A percentile compares a stretch with the other conserved stretches of the same genome.
Evolutionary conservation across 441 rosid genomes (phyloP).

Genomic region (Theobroma grandiflorum): DNA sequence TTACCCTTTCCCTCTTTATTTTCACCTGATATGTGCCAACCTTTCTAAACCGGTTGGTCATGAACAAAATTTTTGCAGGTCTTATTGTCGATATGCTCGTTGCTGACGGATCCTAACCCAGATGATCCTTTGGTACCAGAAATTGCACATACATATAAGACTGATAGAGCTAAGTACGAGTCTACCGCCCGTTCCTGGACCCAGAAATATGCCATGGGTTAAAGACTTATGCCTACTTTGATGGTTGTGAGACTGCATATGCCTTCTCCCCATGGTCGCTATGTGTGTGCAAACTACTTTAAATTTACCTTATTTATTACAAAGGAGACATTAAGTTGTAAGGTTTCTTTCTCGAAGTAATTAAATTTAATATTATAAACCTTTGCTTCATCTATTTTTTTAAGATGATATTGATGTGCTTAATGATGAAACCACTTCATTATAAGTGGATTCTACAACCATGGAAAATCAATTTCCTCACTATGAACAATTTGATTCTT

Average conservation of each 20-base stretch:
- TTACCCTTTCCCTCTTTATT: not conserved
- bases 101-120: constrained; percentile 72
- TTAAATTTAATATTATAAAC: not conserved
- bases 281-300: not conserved
- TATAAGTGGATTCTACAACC: too few relatives aligned
- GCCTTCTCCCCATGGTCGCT: not conserved
- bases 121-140: constrained; percentile 74
- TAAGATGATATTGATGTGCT: too few relatives aligned
- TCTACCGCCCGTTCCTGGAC: constrained; percentile 66
- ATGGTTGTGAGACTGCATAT: not conserved
- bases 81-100: constrained; percentile 65
- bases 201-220: constrained; percentile 67
- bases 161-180: constrained; percentile 57
- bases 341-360: not conserved
- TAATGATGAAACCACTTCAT: too few relatives aligned
- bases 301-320: not conserved
- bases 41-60: not conserved
- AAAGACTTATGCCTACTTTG: too few relatives aligned
- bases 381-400: not conserved
- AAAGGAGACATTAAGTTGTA: not conserved
- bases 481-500: too few relatives aligned
- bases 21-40: too few relatives aligned
- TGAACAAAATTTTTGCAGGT: constrained; percentile 40
- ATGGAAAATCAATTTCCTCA: too few relatives aligned
- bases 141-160: constrained; percentile 61